These are phyloP conservation scores for Paramecium sonneborni DNA, from an alignment of 73 alveolate genomes.

Conservation along the genomic window DNA sequence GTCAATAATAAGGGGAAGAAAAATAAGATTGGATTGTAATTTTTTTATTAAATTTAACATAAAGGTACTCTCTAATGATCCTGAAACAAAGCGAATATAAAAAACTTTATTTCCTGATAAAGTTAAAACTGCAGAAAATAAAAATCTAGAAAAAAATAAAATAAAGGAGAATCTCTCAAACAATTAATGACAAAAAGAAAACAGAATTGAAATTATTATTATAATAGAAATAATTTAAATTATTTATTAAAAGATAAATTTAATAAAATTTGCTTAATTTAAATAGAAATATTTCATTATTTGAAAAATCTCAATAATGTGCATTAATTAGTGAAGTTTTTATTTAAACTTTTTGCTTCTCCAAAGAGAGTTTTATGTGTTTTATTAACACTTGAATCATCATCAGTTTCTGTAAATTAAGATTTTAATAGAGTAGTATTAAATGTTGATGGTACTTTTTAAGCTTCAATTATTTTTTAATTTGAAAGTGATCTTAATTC, in stretches of 20 bases:
- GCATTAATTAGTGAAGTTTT: constrained; percentile 27
- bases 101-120: constrained; percentile 18
- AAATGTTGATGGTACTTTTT: background rate
- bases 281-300: constrained; percentile 6
- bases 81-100: background rate
- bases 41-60: background rate
- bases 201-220: no score
- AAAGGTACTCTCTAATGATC: background rate
- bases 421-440: constrained; percentile 2
- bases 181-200: no score
- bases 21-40: background rate
- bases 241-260: no score
- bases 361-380: constrained; percentile 36
- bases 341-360: background rate
- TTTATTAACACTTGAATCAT: constrained; percentile 8
- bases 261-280: background rate
- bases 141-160: background rate
- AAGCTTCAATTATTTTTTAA: background rate
- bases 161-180: background rate
- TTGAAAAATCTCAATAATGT: constrained; percentile 28
- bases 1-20: background rate
- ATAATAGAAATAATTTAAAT: no score
- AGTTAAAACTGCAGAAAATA: background rate
- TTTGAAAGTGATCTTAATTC: constrained; percentile 4
- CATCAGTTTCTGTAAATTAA: constrained; percentile 46